Base-by-base conservation (phyloP, 768 basidiomycete species). In the Boletus subcaerulescens region DNA sequence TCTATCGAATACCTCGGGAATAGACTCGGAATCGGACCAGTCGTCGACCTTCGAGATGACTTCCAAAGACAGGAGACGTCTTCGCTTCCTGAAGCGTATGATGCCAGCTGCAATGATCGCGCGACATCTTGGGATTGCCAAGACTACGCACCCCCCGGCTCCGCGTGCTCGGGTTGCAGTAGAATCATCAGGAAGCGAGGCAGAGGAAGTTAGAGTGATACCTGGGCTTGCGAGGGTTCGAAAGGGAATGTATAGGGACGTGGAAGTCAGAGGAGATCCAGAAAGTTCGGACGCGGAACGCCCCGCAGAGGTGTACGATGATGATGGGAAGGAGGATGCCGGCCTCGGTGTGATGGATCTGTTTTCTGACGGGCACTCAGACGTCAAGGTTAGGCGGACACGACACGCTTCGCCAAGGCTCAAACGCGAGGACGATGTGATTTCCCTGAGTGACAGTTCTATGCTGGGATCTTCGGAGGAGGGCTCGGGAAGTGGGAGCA, bases 251-350 rank as follows among this genome's bases (percentile, higher is more conserved):
- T 65, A 73, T 8, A 70, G 59, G 48, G 66, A 72, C 49, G 54
- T 67, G 32, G 77, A 80, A 7, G 75, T 88, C 49, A 80, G 72
- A 57, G 87, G 86, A 8, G 87, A 88, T 58, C 67, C 83, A 1
- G 86, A 88, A 63, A 86, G 84, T 68, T 79, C 79, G 22, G 79
- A 80, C 33, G 64, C 71, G 26, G 71, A 69, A 24, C 52, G 1
- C 26, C 51, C 56, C 22, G 9, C 11, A 12, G 44, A 48, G 10
- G 26, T 7, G 5, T 39, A 43, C 22, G 49, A 58, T 31, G 50
- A 17, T 17, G 50, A 41, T 10, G 48, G 33, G 47, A 50, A 36
- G 15, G 39, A 35, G 2, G 47, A 36, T 40, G 15, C 29, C 38
- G 33, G 14, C 13, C 39, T 35, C 7, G 52, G 47, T 42, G 29